Evolutionary conservation across 805 yeast genomes (phyloP), one percentile per base, ranked within the genome.

Genomic region (Ogataea chonburiensis): DNA sequence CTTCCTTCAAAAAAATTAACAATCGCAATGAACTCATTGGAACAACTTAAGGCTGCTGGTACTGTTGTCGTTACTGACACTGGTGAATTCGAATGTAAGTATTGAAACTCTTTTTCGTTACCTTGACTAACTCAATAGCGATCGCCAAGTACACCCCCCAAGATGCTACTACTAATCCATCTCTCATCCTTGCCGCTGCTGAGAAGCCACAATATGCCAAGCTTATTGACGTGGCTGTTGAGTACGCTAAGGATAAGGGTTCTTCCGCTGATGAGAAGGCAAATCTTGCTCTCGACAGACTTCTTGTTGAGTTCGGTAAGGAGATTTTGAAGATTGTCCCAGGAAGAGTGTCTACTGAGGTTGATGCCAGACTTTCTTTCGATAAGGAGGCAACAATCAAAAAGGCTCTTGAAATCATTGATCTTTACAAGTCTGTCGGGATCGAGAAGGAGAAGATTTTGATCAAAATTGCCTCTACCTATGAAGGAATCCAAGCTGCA

Each of bases 401-500:
- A 70, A 93, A 93, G 78, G 99, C 98, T 39, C 71, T 87, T 47
- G 82, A 88, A 63, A 77, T 93, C 72, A 93, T 93, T 56, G 79
- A 74, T 38, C 76, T 91, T 55, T 93, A 93, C 79, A 73, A 87
- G 71, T 71, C 78, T 42, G 74, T 75, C 56, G 98, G 98, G 53
- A 84, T 93, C 57, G 59, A 68, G 48, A 88, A 87, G 73, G 96
- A 89, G 49, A 79, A 98, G 67, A 77, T 93, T 47, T 77, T 91
- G 61, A 93, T 93, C 71, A 93, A 93, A 78, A 78, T 93, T 51
- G 98, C 98, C 45, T 84, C 98, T 43, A 93, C 98, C 49, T 93
- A 89, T 86, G 98, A 93, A 73, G 99, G 99, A 75, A 93, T 93
- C 66, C 96, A 86, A 69, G 99, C 98, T 54, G 98, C 99, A 40